phyloP scores from a whole-genome alignment of 164 flowering plant species.

The Magnolia kwangsiensis region DNA sequence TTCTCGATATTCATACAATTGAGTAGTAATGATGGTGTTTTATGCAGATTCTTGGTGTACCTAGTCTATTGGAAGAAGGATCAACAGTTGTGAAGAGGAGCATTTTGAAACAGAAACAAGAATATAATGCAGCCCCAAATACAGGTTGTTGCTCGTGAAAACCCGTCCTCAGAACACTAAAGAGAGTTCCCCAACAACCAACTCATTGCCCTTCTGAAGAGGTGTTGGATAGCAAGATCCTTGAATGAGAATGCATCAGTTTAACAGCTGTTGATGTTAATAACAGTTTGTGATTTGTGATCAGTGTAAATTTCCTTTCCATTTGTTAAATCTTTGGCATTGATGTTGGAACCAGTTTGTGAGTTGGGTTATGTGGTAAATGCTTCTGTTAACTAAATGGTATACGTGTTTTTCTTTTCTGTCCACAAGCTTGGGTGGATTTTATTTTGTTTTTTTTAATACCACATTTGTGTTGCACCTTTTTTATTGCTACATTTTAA shows the following conservation, averaged over 20 bases:
- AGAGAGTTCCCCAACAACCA: background rate
- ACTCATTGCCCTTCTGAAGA: background rate
- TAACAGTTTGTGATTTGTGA: background rate
- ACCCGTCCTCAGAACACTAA: background rate
- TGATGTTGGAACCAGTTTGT: background rate
- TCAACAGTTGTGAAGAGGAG: slow-evolving; percentile 56
- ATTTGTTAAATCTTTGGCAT: background rate
- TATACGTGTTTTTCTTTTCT: background rate
- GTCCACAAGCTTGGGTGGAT: background rate
- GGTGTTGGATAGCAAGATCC: background rate
- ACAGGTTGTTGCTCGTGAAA: slow-evolving; percentile 56
- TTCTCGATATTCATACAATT: too few relatives aligned
- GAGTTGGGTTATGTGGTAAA: background rate
- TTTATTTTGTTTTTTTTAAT: too few relatives aligned
- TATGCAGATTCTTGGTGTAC: slow-evolving; percentile 69
- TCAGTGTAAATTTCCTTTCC: slow-evolving; percentile 1
- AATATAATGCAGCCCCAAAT: slow-evolving; percentile 15
- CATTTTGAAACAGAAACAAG: slow-evolving; percentile 48
- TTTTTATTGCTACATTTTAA: too few relatives aligned
- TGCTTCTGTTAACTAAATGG: background rate
- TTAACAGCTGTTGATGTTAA: background rate
- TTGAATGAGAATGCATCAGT: background rate
- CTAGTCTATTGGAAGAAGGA: slow-evolving; percentile 73
- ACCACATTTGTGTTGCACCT: background rate
- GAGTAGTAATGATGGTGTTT: too few relatives aligned